Conservation (phyloP, 371 early-diverging fungal species). For the Apophysomyces elegans region DNA sequence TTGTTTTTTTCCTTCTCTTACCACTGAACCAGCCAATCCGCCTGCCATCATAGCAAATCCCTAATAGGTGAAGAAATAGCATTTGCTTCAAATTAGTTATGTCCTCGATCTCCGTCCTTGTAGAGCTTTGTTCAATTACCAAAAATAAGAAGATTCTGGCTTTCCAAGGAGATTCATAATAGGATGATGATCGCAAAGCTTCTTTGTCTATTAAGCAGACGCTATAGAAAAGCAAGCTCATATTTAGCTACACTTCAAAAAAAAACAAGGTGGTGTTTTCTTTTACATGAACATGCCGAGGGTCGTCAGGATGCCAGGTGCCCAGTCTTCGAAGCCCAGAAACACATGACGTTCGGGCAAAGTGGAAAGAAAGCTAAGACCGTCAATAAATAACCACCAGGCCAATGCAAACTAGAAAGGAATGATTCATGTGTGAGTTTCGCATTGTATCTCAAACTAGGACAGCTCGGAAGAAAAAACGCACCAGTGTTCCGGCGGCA, state of each 20-base stretch:
- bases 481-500: slow-evolving; percentile 52
- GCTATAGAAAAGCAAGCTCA: slow-evolving; percentile 23
- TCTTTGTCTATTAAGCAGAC: slow-evolving; percentile 58
- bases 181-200: slow-evolving; percentile 48
- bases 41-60: slow-evolving; percentile 79
- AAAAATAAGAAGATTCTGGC: slow-evolving; percentile 73
- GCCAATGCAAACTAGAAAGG: slow-evolving; percentile 71
- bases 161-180: slow-evolving; percentile 52
- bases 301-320: slow-evolving; percentile 74
- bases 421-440: background rate
- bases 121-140: slow-evolving; percentile 15
- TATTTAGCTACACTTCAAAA: background rate
- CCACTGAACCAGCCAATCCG: slow-evolving; percentile 74
- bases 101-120: background rate
- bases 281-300: slow-evolving; percentile 74
- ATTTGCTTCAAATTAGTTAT: too few species aligned
- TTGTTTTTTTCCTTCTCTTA: slow-evolving; percentile 23
- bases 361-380: slow-evolving; percentile 40
- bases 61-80: slow-evolving; percentile 12
- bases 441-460: too few species aligned
- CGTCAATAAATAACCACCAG: slow-evolving; percentile 87
- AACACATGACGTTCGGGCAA: slow-evolving; percentile 37
- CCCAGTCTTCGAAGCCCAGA: slow-evolving; percentile 80
- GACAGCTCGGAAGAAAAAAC: background rate
- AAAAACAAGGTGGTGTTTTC: background rate